These are phyloP conservation scores for Phycomyces blakesleeanus DNA, from an alignment of 192 early-diverging fungal species.

Conservation along the genomic window DNA sequence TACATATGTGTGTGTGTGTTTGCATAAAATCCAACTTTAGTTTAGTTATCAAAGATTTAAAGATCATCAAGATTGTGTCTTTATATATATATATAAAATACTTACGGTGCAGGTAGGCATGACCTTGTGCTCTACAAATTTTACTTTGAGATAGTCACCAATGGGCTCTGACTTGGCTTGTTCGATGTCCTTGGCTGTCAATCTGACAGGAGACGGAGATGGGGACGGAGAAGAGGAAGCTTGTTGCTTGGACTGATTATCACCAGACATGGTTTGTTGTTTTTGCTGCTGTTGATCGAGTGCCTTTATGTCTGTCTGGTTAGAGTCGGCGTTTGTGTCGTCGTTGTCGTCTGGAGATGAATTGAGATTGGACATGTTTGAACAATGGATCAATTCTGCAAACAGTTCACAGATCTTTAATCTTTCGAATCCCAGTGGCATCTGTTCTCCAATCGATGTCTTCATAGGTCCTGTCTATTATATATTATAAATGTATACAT, in stretches of 20 bases:
- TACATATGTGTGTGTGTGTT: too few species aligned
- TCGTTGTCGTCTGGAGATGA: slow-evolving; percentile 1
- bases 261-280: neutral
- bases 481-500: too few species aligned
- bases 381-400: slow-evolving; percentile 94
- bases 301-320: too few species aligned
- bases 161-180: slow-evolving; percentile 34
- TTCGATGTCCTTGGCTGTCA: too few species aligned
- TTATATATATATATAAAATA: neutral
- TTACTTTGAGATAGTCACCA: slow-evolving; percentile 70
- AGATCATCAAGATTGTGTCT: neutral
- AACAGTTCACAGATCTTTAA: slow-evolving; percentile 96
- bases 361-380: slow-evolving; percentile 76
- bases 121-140: slow-evolving; percentile 62
- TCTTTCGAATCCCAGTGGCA: slow-evolving; percentile 88
- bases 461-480: slow-evolving; percentile 55
- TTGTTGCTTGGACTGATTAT: neutral
- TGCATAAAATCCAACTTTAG: too few species aligned
- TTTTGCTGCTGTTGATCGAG: too few species aligned
- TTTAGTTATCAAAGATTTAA: too few species aligned
- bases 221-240: neutral
- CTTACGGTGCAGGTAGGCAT: slow-evolving; percentile 56
- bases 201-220: neutral
- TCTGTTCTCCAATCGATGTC: slow-evolving; percentile 71
- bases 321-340: too few species aligned